Conservation (phyloP, 805 yeast genomes). For the Candida silvatica region DNA sequence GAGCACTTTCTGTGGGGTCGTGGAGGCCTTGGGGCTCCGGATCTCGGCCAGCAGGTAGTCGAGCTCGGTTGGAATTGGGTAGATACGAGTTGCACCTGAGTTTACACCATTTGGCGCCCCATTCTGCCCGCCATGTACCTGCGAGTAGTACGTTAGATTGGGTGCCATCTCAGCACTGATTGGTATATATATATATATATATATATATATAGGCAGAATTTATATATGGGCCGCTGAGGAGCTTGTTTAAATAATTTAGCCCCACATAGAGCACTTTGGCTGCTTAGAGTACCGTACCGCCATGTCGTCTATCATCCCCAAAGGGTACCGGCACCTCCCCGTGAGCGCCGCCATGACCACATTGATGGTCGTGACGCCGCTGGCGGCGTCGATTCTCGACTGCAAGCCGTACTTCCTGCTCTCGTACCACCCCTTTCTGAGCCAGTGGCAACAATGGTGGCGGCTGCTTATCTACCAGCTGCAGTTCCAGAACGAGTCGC, state of each 20-base stretch:
- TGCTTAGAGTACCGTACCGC: no score
- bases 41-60: constrained; percentile 39
- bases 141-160: no score
- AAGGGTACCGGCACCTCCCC: constrained; percentile 28
- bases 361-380: constrained; percentile 27
- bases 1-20: constrained; percentile 21
- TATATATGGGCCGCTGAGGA: no score
- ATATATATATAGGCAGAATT: no score
- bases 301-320: constrained; percentile 24
- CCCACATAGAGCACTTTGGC: no score
- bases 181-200: no score
- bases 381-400: constrained; percentile 34
- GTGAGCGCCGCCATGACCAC: constrained; percentile 31
- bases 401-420: constrained; percentile 34
- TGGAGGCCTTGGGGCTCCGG: constrained; percentile 28
- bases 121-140: no score
- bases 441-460: constrained; percentile 51
- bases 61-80: constrained; percentile 24
- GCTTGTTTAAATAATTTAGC: no score
- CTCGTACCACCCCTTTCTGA: constrained; percentile 44
- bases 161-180: no score
- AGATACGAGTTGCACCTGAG: no score
- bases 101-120: no score
- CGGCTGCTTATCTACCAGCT: constrained; percentile 40
- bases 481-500: constrained; percentile 52